phyloP scores from a whole-genome alignment of 2,329 filamentous ascomycete species.

The Fonsecaea multimorphosa region DNA sequence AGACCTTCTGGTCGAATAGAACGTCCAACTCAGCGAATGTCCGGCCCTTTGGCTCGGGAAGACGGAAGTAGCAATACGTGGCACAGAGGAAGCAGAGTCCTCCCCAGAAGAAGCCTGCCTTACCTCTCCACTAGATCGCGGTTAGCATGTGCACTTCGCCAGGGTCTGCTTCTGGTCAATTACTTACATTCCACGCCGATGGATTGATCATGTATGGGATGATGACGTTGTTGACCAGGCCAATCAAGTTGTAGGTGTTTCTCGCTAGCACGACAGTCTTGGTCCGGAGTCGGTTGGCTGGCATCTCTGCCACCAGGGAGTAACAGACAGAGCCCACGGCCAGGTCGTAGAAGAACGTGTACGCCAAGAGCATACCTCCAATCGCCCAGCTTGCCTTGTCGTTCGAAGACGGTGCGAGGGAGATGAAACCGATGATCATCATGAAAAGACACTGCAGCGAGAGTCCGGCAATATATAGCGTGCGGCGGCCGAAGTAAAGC shows the following conservation, averaged over 20 bases:
- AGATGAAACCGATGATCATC: slow-evolving; percentile 42
- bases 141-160: slow-evolving; percentile 48
- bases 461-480: slow-evolving; percentile 46
- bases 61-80: slow-evolving; percentile 77
- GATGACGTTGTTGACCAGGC: slow-evolving; percentile 42
- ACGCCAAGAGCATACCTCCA: slow-evolving; percentile 59
- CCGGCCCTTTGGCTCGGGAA: slow-evolving; percentile 71
- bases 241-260: slow-evolving; percentile 53
- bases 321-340: slow-evolving; percentile 62
- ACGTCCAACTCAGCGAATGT: slow-evolving; percentile 52
- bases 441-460: slow-evolving; percentile 40
- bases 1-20: slow-evolving; percentile 49
- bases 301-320: slow-evolving; percentile 59
- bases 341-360: slow-evolving; percentile 61
- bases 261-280: slow-evolving; percentile 62
- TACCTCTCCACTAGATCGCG: slow-evolving; percentile 38
- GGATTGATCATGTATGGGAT: slow-evolving; percentile 42
- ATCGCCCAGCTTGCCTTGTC: slow-evolving; percentile 43
- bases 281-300: slow-evolving; percentile 59
- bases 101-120: slow-evolving; percentile 67
- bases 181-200: slow-evolving; percentile 44
- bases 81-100: slow-evolving; percentile 79
- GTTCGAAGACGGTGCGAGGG: slow-evolving; percentile 30
- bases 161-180: slow-evolving; percentile 45
- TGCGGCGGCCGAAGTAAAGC: slow-evolving; percentile 46